Base-by-base conservation (phyloP, 1,284 basidiomycete species). In the Moesziomyces sp. region DNA sequence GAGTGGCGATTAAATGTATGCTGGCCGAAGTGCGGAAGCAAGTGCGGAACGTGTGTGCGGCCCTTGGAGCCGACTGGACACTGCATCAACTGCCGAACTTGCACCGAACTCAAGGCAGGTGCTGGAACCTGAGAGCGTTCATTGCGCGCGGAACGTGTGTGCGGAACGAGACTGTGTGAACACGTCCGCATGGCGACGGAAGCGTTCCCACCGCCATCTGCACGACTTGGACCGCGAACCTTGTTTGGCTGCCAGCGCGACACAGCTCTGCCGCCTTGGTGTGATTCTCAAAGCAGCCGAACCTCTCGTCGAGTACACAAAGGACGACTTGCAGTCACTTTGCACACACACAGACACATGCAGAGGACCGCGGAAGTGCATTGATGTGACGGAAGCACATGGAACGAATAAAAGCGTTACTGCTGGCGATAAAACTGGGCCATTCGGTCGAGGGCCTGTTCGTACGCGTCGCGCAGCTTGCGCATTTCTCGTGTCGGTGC, bases 391-490 rank as follows among this genome's bases (percentile, higher is more conserved):
- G 16, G 16, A 21, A 6, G 3, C 30, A 9, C 21, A 7, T 26
- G 5, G 5, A 26, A 28, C 3, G 14, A 34, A 34, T 2, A 13
- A 28, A 5, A 28, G 26, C 26, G 24, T 62, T 19, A 70, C 60
- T 72, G 50, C 19, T 65, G 64, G 48, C 68, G 60, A 46, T 79
- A 79, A 43, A 75, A 56, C 26, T 51, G 35, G 21, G 77, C 74
- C 47, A 77, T 71, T 38, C 70, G 58, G 21, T 54, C 58, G 21
- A 79, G 74, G 3, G 77, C 75, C 47, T 67, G 69, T 19, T 73
- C 71, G 57, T 79, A 79, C 21, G 53, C 49, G 18, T 56, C 56
- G 16, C 56, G 42, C 11, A 69, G 59, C 50, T 62, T 55, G 18
- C 68, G 52, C 40, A 67, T 35, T 30, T 65, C 72, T n/a, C 53